These are phyloP conservation scores for Colletotrichum sp. DNA, from an alignment of 2,329 filamentous ascomycete genomes.

Conservation along the genomic window DNA sequence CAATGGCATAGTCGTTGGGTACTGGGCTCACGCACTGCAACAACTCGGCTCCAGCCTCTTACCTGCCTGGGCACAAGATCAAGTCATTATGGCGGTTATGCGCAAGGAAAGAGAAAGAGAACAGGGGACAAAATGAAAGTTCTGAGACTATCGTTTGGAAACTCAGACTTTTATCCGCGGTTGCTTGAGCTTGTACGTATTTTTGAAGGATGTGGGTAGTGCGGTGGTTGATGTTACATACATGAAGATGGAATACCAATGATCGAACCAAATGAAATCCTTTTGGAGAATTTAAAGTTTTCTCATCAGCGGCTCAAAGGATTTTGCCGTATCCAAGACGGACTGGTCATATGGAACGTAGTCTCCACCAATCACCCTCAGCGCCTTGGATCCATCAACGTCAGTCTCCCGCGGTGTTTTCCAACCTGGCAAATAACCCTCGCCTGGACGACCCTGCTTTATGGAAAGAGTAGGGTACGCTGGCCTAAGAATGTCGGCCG, in stretches of 20 bases:
- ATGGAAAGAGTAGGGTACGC: conserved; percentile 41
- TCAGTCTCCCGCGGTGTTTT: background rate
- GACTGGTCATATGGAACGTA: background rate
- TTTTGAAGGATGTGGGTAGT: too few species aligned
- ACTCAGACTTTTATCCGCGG: background rate
- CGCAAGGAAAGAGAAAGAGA: background rate
- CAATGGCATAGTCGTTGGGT: background rate
- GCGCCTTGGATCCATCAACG: background rate
- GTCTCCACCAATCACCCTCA: background rate
- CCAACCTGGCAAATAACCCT: conserved; percentile 38
- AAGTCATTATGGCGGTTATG: background rate
- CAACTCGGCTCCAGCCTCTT: background rate
- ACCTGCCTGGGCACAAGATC: background rate
- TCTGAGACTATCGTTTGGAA: rapidly evolving
- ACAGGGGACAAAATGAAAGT: background rate
- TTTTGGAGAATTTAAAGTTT: background rate
- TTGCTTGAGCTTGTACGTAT: too few species aligned
- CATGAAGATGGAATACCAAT: background rate
- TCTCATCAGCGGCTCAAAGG: background rate
- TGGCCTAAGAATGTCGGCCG: conserved; percentile 43
- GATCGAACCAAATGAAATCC: background rate
- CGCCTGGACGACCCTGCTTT: conserved; percentile 37
- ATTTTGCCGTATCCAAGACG: background rate
- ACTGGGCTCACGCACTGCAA: background rate
- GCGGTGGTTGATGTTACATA: too few species aligned